Percentiles rank a stretch among this genome's conserved stretches.
Conservation (phyloP, 2,329 filamentous ascomycete genomes). For the Fusarium fujikuroi region DNA sequence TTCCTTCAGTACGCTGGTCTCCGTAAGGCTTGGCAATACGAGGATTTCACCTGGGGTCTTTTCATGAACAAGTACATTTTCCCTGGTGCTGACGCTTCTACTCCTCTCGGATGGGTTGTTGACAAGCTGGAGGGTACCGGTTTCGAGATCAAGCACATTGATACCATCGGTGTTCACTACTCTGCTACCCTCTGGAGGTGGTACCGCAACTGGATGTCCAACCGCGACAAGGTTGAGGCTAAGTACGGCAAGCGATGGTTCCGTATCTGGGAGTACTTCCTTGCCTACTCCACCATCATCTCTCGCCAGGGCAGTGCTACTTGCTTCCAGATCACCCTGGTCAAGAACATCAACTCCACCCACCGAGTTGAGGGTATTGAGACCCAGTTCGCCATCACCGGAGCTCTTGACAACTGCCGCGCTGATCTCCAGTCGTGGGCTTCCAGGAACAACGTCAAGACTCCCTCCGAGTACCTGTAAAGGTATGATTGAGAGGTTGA, state of each 20-base stretch:
- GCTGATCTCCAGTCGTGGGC: constrained; percentile 50
- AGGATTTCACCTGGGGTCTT: constrained; percentile 96
- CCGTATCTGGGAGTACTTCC: constrained; percentile 95
- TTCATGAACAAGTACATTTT: constrained; percentile 99
- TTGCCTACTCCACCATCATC: constrained; percentile 85
- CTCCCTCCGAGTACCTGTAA: constrained; percentile 46
- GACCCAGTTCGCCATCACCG: constrained; percentile 75
- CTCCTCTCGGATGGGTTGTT: constrained; percentile 88
- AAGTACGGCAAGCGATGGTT: constrained; percentile 98
- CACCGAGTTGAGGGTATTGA: constrained; percentile 83
- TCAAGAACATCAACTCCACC: constrained; percentile 93
- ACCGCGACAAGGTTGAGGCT: constrained; percentile 89
- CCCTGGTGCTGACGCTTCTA: constrained; percentile 95
- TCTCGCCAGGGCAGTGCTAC: constrained; percentile 87
- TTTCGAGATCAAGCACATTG: constrained; percentile 85
- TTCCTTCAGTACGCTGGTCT: constrained; percentile 96
- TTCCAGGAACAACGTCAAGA: constrained; percentile 51
- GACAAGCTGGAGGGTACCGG: constrained; percentile 80
- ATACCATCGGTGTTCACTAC: constrained; percentile 97
- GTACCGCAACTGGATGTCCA: constrained; percentile 98
- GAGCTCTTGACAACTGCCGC: constrained; percentile 61
- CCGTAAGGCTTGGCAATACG: constrained; percentile 95
- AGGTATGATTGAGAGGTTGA: not conserved
- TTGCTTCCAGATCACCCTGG: constrained; percentile 87
- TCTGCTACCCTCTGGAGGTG: constrained; percentile 96